Percentiles rank a stretch among this genome's conserved stretches.
Conservation (phyloP, 2,329 filamentous ascomycete species). For the Trematosphaeria pertusa region DNA sequence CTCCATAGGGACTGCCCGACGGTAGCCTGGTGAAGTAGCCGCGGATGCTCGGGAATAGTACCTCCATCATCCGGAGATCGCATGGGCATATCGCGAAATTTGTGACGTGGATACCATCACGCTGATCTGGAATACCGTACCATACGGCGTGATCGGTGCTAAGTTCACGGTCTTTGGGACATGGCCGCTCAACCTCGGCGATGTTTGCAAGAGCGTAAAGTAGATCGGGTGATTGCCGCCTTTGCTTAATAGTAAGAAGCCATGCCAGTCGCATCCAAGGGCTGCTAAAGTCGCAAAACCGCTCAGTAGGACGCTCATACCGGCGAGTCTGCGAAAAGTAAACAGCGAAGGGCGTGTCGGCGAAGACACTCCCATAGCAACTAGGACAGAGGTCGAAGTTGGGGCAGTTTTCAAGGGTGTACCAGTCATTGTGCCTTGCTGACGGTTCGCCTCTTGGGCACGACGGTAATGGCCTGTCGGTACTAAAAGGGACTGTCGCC, state of each 20-base stretch:
- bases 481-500: slow-evolving; percentile 12
- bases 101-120: slow-evolving; percentile 67
- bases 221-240: slow-evolving; percentile 69
- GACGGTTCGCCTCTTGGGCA: slow-evolving; percentile 72
- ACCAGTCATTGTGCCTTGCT: slow-evolving; percentile 76
- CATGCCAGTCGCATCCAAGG: slow-evolving; percentile 87
- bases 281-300: slow-evolving; percentile 80
- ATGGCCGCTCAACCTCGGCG: slow-evolving; percentile 59
- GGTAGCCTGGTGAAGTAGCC: slow-evolving; percentile 66
- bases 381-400: slow-evolving; percentile 82
- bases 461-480: slow-evolving; percentile 53
- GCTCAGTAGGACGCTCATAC: slow-evolving; percentile 63
- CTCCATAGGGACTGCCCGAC: slow-evolving; percentile 54
- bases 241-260: slow-evolving; percentile 77
- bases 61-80: slow-evolving; percentile 75
- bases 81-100: slow-evolving; percentile 78
- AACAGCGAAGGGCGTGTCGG: slow-evolving; percentile 69
- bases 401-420: slow-evolving; percentile 73
- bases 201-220: slow-evolving; percentile 74
- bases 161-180: slow-evolving; percentile 65
- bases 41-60: slow-evolving; percentile 74
- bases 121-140: slow-evolving; percentile 76
- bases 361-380: slow-evolving; percentile 76
- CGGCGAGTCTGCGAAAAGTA: slow-evolving; percentile 69
- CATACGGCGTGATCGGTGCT: slow-evolving; percentile 64